These are phyloP conservation scores for Graphium sp. DNA, from an alignment of 2,329 filamentous ascomycete species.

Conservation along the genomic window DNA sequence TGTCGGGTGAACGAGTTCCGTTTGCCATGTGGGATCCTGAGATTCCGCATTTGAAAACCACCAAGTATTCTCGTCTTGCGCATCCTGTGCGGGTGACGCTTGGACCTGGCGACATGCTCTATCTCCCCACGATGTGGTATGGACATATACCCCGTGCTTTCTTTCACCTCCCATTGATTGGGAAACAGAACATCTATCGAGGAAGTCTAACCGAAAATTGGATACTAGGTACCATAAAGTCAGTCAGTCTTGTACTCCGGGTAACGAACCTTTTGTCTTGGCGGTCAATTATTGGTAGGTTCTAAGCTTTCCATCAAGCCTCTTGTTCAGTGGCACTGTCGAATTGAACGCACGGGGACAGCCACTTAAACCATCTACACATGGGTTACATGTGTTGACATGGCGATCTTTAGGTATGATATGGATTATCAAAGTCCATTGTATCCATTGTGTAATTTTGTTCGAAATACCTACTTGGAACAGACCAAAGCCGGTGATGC, in stretches of 20 bases:
- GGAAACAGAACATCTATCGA: not conserved
- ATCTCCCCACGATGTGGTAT: slow-evolving; percentile 66
- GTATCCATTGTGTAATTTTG: slow-evolving; percentile 43
- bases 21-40: slow-evolving; percentile 67
- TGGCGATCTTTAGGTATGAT: slow-evolving; percentile 43
- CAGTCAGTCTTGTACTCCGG: slow-evolving; percentile 47
- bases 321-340: not conserved
- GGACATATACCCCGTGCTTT: too few species aligned
- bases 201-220: not conserved
- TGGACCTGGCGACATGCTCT: slow-evolving; percentile 62
- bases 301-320: not conserved
- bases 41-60: slow-evolving; percentile 25
- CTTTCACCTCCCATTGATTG: slow-evolving; percentile 2
- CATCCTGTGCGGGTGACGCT: slow-evolving; percentile 51
- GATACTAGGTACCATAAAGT: slow-evolving; percentile 60
- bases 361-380: too few species aligned
- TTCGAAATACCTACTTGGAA: slow-evolving; percentile 20
- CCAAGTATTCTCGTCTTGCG: slow-evolving; percentile 41
- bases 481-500: too few species aligned
- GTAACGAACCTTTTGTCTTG: slow-evolving; percentile 57
- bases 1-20: slow-evolving; percentile 31
- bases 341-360: not conserved
- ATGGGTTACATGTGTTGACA: too few species aligned
- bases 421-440: slow-evolving; percentile 59
- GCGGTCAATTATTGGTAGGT: slow-evolving; percentile 68